Evolutionary conservation across 306 rosid genomes (phyloP), one percentile per base, ranked within the genome.

Genomic region (Aeschynomene evenia): DNA sequence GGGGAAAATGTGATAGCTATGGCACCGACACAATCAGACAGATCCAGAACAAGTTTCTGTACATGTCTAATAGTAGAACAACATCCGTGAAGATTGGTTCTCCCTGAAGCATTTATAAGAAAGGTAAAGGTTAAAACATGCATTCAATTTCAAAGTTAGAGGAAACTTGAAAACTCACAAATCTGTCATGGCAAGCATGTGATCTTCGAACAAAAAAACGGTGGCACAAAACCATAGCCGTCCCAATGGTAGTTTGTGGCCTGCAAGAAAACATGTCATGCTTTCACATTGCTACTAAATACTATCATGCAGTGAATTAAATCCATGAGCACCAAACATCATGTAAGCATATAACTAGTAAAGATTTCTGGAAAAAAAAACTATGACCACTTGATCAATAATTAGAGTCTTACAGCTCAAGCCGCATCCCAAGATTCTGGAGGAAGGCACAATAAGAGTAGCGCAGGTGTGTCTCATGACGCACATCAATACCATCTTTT

Each of bases 151-250:
- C 52, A 50, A 68, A 58, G 51, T 29, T 11, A 79, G 43, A 76
- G 36, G 46, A 63, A n/a, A 52, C 59, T 19, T 28, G 12, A 40
- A 48, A 34, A 85, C 97, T 95, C 61, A 95, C 99, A 84, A 85
- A 95, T 95, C 92, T 87, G 72, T 95, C 99, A 56, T 95, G 97
- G 79, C 84, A 91, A 71, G 99, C 99, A 79, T 95, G 99, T 60
- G 99, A 95, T 36, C 81, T 70, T 13, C 97, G 89, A 77, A 86
- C 86, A 59, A 95, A 95, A 78, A 95, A 95, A 3, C 99, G 96
- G 83, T 95, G 99, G 87, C 97, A 91, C 58, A 95, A 84, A 77
- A 95, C 96, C 97, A 88, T 95, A 42, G 97, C 89, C n/a, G 97
- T 95, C 56, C 96, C 99, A 66, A 85, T 84, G 9, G 96, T 87